Evolutionary conservation across 306 rosid genomes (phyloP), one percentile per base, ranked within the genome.

Genomic region (Cucurbita ficifolia): DNA sequence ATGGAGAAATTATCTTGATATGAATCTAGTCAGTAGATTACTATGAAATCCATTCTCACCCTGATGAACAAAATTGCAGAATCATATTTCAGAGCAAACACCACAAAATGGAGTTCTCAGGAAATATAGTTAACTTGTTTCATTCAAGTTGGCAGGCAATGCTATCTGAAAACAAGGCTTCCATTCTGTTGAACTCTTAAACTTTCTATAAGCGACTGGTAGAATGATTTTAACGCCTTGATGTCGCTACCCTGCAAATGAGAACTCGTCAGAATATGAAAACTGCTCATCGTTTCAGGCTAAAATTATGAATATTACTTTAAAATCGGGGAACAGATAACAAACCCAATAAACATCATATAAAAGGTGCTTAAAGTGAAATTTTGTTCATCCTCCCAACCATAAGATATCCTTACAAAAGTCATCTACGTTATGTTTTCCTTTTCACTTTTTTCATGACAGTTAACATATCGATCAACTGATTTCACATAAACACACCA

Each of bases 111-210:
- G 72, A 12, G 55, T 67, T 19, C 29, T 51, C 43, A 33, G 85
- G 75, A 79, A 76, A 29, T n/a, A 61, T 22, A 67, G 72, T 10
- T 19, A 63, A 58, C 22, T 58, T 63, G 43, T 39, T 70, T 77
- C 59, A 64, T 74, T 73, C 57, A 59, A n/a, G 49, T 55, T 3
- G 33, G 33, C 3, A 29, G 76, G 49, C 49, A n/a, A 82, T 86
- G 96, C 96, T 94, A 94, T 89, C 98, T 89, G 81, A 89, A 89
- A 81, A 84, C 87, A 76, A 87, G 89, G 80, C 87, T 92, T 70
- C 94, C 97, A 68, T 91, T 91, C 83, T 84, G 93, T 83, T 89
- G 97, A 76, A 59, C 43, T 81, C 96, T 90, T 81, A 89, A 83
- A 77, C 80, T 94, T 84, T 94, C 98, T 70, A 94, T 75, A 58